A percentile compares a stretch with the other conserved stretches of the same genome.
These are phyloP conservation scores for Linanthus parryae DNA, from an alignment of 148 eudicot species.

Conservation along the genomic window DNA sequence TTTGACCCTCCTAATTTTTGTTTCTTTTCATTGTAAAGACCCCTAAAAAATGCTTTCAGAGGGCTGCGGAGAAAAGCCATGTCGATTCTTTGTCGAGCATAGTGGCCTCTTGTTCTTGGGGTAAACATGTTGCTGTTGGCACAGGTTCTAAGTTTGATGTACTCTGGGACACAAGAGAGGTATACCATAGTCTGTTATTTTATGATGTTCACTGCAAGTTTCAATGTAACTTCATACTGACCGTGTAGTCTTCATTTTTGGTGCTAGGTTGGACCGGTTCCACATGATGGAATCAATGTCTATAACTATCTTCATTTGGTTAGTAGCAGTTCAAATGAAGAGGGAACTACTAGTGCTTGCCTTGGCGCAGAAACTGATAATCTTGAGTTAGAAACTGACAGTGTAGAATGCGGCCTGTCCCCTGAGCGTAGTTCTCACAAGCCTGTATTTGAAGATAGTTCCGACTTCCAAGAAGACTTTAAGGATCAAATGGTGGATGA, in stretches of 20 bases:
- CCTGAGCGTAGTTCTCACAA: conserved; percentile 49
- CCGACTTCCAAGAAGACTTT: conserved; percentile 24
- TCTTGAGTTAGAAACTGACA: conserved; percentile 41
- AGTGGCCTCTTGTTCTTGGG: conserved; percentile 98
- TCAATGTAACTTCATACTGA: background rate
- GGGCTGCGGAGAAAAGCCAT: conserved; percentile 92
- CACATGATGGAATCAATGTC: conserved; percentile 47
- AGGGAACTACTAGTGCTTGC: conserved; percentile 42
- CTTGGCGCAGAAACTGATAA: conserved; percentile 70
- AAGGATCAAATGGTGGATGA: conserved; percentile 12
- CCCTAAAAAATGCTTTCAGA: conserved; percentile 88
- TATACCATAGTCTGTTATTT: conserved; percentile 7
- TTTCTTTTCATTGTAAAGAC: conserved; percentile 32
- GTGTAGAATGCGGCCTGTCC: conserved; percentile 46
- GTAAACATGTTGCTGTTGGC: conserved; percentile 92
- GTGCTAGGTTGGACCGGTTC: conserved; percentile 41
- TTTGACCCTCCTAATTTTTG: background rate
- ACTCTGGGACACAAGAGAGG: conserved; percentile 80
- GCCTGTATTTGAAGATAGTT: conserved; percentile 64
- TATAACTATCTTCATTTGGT: conserved; percentile 69
- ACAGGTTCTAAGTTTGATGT: conserved; percentile 85
- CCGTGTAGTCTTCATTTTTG: conserved; percentile 1
- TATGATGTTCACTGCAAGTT: background rate
- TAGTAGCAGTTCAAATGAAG: conserved; percentile 35
- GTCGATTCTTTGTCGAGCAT: conserved; percentile 75